Evolutionary conservation across 257 asterid genomes (phyloP), one percentile per base, ranked within the genome.

Genomic region (Plantago elongata): DNA sequence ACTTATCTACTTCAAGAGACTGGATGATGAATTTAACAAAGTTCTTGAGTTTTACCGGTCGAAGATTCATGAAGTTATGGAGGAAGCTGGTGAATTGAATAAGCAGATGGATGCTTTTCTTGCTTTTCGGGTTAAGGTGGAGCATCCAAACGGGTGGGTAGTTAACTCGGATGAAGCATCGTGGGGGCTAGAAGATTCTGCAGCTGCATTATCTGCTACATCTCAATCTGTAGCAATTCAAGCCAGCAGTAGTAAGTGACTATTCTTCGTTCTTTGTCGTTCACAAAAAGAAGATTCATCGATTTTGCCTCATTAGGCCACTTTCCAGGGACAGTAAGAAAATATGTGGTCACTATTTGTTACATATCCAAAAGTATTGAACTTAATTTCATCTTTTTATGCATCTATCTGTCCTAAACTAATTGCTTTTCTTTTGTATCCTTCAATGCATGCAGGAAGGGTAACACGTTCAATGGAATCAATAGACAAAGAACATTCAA

Each of bases 61-160:
- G 10, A 73, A 77, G 17, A 79, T 69, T 16, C 70, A 69, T 52
- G 84, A 83, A 40, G 84, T 66, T 45, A 64, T 72, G 68, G 49
- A 62, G 52, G 86, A 83, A 54, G 82, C 82, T 3, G 72, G 45
- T 9, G 82, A 13, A 14, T 16, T 83, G 48, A 74, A 69, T 47
- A 73, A 71, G 50, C 89, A 83, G 8, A 83, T 83, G 89, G 78
- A 77, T 14, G 81, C 89, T 9, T 38, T 79, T 0, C 50, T 83
- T 13, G 83, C 84, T 9, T 78, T 83, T 7, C 51, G 78, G 7
- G 67, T 73, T 5, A 83, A 74, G 54, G 86, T 79, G 11, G 82
- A 77, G 60, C 34, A 70, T 29, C 81, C 82, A 0, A 44, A 57
- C 0, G 80, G 78, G 3, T 67, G 72, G 77, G 47, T 4, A 4